These are phyloP conservation scores for Sungouiella blattae DNA, from an alignment of 805 yeast species.

Conservation along the genomic window DNA sequence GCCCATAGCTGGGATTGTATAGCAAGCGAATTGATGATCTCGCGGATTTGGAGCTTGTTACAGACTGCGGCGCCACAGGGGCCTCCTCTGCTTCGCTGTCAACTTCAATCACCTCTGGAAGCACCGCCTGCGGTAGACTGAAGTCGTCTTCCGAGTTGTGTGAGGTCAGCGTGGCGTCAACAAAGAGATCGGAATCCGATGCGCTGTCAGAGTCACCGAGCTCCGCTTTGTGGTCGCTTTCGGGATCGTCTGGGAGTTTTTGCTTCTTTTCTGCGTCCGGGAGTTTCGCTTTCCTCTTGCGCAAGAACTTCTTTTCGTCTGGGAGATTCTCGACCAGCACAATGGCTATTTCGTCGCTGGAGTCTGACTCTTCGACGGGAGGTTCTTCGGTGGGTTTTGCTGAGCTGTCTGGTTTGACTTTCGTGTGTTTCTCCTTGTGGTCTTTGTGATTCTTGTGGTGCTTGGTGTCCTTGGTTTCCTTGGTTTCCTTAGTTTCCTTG, in stretches of 20 bases:
- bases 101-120: conserved; percentile 1
- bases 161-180: not conserved
- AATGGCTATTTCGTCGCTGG: conserved; percentile 5
- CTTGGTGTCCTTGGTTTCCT: no score
- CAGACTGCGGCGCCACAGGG: not conserved
- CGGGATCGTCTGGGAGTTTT: no score
- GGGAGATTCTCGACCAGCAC: conserved; percentile 5
- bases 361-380: not conserved
- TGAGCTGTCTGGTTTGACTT: no score
- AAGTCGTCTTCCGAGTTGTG: not conserved
- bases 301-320: conserved; percentile 1
- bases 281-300: not conserved
- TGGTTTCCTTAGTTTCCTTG: not conserved
- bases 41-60: not conserved
- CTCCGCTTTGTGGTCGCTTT: not conserved
- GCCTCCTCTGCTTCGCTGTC: conserved; percentile 3
- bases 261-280: no score
- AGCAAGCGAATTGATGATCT: conserved; percentile 24
- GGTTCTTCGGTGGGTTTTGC: no score
- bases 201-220: no score
- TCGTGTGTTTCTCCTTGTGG: not conserved
- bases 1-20: conserved; percentile 23
- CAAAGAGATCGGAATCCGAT: not conserved
- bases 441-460: no score
- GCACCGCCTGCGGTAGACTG: not conserved